Percentiles rank a stretch among this genome's conserved stretches.
phyloP scores from a whole-genome alignment of 2,329 filamentous ascomycete species.

The Achaetomium macrosporum region DNA sequence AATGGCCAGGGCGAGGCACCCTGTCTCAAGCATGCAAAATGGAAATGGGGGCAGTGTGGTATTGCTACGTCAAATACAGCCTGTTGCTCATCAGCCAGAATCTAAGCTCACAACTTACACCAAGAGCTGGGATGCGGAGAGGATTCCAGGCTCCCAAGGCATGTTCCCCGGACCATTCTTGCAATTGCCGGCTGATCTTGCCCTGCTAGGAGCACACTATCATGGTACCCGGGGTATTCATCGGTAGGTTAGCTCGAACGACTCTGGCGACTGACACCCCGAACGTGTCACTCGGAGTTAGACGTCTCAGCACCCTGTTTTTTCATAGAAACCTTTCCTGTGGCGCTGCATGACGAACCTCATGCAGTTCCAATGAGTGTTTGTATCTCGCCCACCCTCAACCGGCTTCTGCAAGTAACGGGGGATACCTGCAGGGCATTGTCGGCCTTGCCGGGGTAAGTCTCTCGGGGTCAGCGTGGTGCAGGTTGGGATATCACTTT shows the following conservation, averaged over 20 bases:
- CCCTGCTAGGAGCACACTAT: background rate
- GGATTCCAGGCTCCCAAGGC: background rate
- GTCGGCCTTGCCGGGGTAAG: no score
- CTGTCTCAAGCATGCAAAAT: slow-evolving; percentile 9
- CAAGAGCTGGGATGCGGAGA: slow-evolving; percentile 1
- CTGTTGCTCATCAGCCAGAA: slow-evolving; percentile 13
- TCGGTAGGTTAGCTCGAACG: background rate
- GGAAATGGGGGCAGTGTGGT: background rate
- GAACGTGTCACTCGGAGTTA: background rate
- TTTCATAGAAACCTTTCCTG: no score
- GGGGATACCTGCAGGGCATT: no score
- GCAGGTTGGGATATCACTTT: no score
- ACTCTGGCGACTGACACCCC: background rate
- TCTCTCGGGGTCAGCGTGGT: no score
- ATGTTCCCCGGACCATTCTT: slow-evolving; percentile 8
- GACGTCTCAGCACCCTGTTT: background rate
- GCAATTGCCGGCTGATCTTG: slow-evolving; percentile 19
- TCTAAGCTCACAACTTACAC: background rate
- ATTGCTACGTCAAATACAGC: slow-evolving; percentile 16
- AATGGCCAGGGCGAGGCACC: background rate
- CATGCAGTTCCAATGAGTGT: background rate
- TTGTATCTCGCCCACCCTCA: no score
- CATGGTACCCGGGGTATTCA: background rate
- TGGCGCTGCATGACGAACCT: no score
- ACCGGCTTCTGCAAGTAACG: no score